Evolutionary conservation across 129 eudicot species (phyloP), one percentile per base, ranked within the genome.

Genomic region (Flaveria bidentis): DNA sequence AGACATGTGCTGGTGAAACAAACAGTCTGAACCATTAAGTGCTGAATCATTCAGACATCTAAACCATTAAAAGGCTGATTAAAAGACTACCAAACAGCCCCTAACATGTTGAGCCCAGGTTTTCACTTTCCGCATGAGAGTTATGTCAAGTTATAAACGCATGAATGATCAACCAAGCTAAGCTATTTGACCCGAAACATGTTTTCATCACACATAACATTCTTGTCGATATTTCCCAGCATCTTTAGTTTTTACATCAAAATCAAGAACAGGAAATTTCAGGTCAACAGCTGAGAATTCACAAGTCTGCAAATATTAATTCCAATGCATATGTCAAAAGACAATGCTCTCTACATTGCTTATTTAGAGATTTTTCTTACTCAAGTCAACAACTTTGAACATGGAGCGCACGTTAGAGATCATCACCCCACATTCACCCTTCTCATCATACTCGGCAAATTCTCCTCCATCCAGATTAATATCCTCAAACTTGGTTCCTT

Each of bases 391-490:
- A 17, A 94, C 96, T 10, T 76, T 76, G 77, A 94, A 91, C 61
- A 39, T 47, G 45, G 98, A 78, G 28, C 84, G 79, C 14, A 89
- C 86, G 45, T 91, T 91, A 73, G 97, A 88, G 62, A 94, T 87
- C 96, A 89, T 88, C 56, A 94, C 98, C 14, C 90, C 93, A 74
- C 89, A 84, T 75, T 82, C 82, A 10, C 93, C 97, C 83, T 91
- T 84, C 87, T 93, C 98, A 69, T 86, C 91, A 65, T 93, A 93
- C 73, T 93, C 98, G 1, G 89, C 52, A 78, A 74, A 94, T 9
- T 94, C 98, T 56, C 91, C 97, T 46, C 83, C 88, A 33, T 92
- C 82, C 84, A 94, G 73, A 81, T 94, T 97, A 22, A 94, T 84
- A 67, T 79, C 89, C 44, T 85, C 88, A 78, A 88, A 94, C 25